Evolutionary conservation across 345 rosid genomes (phyloP).

Genomic region (Rhizophora mangle): DNA sequence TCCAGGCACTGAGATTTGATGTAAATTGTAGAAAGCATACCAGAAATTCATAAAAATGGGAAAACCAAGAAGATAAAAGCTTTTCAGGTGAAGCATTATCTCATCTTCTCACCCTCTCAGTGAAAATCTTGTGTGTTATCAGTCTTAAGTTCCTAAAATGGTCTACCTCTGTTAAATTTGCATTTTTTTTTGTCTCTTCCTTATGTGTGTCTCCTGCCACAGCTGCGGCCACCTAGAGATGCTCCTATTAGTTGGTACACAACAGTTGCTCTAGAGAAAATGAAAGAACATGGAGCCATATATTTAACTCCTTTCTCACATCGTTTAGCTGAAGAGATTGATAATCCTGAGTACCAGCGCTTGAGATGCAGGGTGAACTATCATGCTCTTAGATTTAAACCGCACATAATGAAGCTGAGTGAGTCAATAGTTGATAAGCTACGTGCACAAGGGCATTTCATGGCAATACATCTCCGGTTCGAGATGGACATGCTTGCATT

Average conservation of each 20-base stretch:
- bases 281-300: slow-evolving; percentile 93
- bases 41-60: slow-evolving; percentile 82
- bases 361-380: slow-evolving; percentile 98
- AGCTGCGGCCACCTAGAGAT: slow-evolving; percentile 93
- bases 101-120: not conserved
- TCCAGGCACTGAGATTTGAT: slow-evolving; percentile 75
- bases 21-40: slow-evolving; percentile 84
- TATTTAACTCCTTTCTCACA: slow-evolving; percentile 97
- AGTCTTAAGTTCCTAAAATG: not conserved
- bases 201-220: slow-evolving; percentile 12
- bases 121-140: not conserved
- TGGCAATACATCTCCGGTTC: slow-evolving; percentile 98
- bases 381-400: slow-evolving; percentile 94
- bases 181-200: not conserved
- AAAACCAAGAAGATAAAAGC: slow-evolving; percentile 87
- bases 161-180: not conserved
- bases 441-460: slow-evolving; percentile 94
- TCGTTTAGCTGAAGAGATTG: slow-evolving; percentile 96
- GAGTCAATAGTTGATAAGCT: slow-evolving; percentile 92
- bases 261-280: slow-evolving; percentile 72
- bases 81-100: slow-evolving; percentile 54
- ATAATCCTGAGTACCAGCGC: slow-evolving; percentile 83
- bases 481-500: slow-evolving; percentile 99
- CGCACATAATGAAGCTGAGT: slow-evolving; percentile 83
- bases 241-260: slow-evolving; percentile 91